phyloP scores from a whole-genome alignment of 306 rosid genomes.

The Cucumis cinereus region DNA sequence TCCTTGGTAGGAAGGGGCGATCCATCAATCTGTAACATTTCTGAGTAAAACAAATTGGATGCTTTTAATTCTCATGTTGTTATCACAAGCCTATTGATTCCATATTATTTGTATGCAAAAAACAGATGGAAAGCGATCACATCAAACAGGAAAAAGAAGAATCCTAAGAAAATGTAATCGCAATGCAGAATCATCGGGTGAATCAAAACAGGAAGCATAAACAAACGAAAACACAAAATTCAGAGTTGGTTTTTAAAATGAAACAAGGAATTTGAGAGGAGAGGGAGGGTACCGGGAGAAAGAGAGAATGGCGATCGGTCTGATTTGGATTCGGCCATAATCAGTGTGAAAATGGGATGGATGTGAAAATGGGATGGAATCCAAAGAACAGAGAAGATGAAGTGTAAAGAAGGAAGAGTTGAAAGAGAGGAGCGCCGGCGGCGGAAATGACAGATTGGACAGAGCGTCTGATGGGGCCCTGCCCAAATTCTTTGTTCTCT shows the following conservation, averaged over 20 bases:
- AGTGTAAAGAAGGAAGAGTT: not conserved
- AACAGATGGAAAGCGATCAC: not conserved
- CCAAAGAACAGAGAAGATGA: not conserved
- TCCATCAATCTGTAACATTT: slow-evolving; percentile 15
- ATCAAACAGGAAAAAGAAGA: not conserved
- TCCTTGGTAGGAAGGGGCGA: slow-evolving; percentile 28
- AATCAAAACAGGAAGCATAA: not conserved
- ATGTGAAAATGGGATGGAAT: not conserved
- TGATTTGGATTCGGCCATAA: not conserved
- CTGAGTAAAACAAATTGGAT: not conserved
- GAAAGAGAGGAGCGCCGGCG: not conserved
- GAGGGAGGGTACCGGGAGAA: not conserved
- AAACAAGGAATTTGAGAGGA: not conserved
- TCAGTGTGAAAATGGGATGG: not conserved
- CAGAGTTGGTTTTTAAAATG: not conserved
- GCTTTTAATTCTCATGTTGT: not conserved
- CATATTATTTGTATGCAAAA: not conserved
- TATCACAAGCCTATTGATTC: not conserved
- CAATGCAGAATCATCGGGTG: not conserved
- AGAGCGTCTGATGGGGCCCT: not conserved
- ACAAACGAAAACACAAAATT: not conserved
- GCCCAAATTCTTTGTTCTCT: not conserved
- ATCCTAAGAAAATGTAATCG: not conserved
- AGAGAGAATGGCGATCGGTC: not conserved
- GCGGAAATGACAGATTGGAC: not conserved